Evolutionary conservation across 2,329 filamentous ascomycete species (phyloP), one percentile per base, ranked within the genome.

Genomic region (Aspergillus transmontanensis): DNA sequence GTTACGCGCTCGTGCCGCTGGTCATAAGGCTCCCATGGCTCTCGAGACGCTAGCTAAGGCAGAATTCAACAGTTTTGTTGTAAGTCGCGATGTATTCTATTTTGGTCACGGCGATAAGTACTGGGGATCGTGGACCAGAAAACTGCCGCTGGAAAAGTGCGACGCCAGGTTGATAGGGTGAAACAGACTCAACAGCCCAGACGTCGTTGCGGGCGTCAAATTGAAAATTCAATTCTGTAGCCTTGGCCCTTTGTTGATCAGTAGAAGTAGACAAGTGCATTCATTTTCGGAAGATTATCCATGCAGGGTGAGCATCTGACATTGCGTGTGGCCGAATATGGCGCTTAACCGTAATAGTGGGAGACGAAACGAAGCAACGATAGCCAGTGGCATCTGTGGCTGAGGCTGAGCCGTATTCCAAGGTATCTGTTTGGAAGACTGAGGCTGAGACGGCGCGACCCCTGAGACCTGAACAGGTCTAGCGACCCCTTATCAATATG

Each of bases 391-490:
- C 30, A 14, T 48, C 23, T 64, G 62, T 64, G 64, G 62, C 60
- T 68, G 67, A 66, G 66, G 67, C 67, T 64, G 62, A 63, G 57
- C 43, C 53, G 53, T 26, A 45, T 59, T 41, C 50, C 36, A 30
- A 53, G 23, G 23, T 4, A 34, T 43, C 30, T 10, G 21, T 10
- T 32, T 43, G 60, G 58, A 50, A 59, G n/a, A 57, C 41, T 61
- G 65, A 65, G 66, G 67, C 67, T 68, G 62, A 65, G 60, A 56
- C 53, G 39, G 59, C 26, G 32, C 50, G 36, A 54, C 63, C 63
- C 63, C 63, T 61, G 59, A 59, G 34, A 6, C 63, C 63, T 58
- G 59, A 59, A 41, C 6, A 48, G 34, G 54, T 50, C 46, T 51
- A 59, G 60, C 57, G 57, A 54, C 26, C 45, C 23, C 60, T 53